Evolutionary conservation across 371 early-diverging fungal genomes (phyloP), one percentile per base, ranked within the genome.

Genomic region (Mortierella sp.): DNA sequence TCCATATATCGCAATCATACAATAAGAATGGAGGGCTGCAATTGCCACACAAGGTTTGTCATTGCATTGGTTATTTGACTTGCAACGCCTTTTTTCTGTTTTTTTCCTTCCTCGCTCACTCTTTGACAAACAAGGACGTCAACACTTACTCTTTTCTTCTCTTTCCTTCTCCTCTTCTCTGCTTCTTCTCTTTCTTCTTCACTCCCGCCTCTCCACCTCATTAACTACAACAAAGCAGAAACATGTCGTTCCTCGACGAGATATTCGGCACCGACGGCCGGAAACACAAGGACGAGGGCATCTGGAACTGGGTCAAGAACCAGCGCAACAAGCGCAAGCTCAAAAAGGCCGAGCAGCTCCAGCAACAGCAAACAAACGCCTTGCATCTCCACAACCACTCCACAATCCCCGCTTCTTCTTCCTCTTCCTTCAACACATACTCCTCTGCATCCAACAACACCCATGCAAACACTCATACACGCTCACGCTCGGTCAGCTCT

Each of bases 181-280:
- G n/a, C 71, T 21, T n/a, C 3, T 1, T 21, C 51, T 37, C 72
- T 31, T 34, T 31, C 48, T 46, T 13, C 48, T 46, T 13, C 13
- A 8, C 48, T 46, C 13, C 48, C 13, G 1, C 13, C 48, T 72
- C 40, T n/a, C 53, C 51, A 57, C 16, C 6, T 19, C 53, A 1
- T 11, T 6, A 21, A 53, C 53, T 26, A 28, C 59, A 14, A 28
- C 19, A 59, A 28, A 64, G 37, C 64, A 73, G 71, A 57, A 83
- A 72, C 48, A 76, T 76, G 76, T 82, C 83, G 9, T 76, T 83
- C 64, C 77, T 83, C 13, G 83, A 83, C 57, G 74, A 76, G 34
- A 40, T 83, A 57, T 83, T 83, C 71, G 83, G 83, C 50, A 83
- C 83, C 0, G 83, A 83, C 28, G 83, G 83, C n/a, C 59, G 80